Evolutionary conservation across 495 filamentous ascomycete species (phyloP).

Genomic region (Acidomyces sp.): DNA sequence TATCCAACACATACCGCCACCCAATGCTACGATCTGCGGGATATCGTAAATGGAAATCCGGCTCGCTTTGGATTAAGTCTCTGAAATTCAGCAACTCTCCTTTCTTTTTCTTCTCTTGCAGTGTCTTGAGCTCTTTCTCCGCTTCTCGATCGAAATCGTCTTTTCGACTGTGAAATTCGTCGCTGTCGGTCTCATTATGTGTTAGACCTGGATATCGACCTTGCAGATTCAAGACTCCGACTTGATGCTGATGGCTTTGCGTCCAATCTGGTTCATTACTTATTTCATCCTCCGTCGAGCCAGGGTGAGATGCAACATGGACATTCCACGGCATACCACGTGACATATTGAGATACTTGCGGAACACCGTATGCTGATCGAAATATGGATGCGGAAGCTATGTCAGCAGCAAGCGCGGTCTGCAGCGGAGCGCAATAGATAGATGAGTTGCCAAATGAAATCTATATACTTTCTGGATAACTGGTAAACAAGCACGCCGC

Average conservation of each 20-base stretch:
- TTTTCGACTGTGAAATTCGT: too few relatives aligned
- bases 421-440: too few relatives aligned
- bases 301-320: slow-evolving; percentile 12
- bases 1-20: slow-evolving; percentile 15
- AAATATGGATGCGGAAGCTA: too few relatives aligned
- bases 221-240: slow-evolving; percentile 15
- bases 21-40: slow-evolving; percentile 12
- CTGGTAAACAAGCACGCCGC: too few relatives aligned
- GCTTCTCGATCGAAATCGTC: slow-evolving; percentile 3
- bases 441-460: too few relatives aligned
- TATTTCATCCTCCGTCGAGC: slow-evolving; percentile 16
- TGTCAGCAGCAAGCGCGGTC: too few relatives aligned
- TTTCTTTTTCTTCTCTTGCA: slow-evolving; percentile 2
- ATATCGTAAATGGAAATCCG: slow-evolving; percentile 11
- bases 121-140: slow-evolving; percentile 1
- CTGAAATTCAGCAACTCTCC: slow-evolving; percentile 17
- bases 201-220: slow-evolving; percentile 17
- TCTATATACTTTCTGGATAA: too few relatives aligned
- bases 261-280: slow-evolving; percentile 16
- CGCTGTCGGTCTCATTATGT: slow-evolving; percentile 10
- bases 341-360: too few relatives aligned
- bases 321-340: slow-evolving; percentile 14
- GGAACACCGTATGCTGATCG: too few relatives aligned
- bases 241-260: slow-evolving; percentile 13
- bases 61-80: slow-evolving; percentile 9